Percentiles rank a stretch among this genome's conserved stretches.
Conservation (phyloP, 495 filamentous ascomycete genomes). For the Hyaloscypha finlandica region DNA sequence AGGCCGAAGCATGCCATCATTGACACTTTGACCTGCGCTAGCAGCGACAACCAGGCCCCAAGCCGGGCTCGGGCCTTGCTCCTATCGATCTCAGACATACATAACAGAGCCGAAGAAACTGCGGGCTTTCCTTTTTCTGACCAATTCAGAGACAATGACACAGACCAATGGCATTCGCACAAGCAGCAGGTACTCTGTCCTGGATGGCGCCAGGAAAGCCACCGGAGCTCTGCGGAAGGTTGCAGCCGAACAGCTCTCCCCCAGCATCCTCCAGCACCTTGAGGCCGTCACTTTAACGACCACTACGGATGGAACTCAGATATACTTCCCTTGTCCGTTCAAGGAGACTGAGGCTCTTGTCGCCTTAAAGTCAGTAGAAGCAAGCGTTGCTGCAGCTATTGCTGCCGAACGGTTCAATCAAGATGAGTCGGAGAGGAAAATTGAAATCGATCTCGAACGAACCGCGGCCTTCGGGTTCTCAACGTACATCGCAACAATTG, state of each 20-base stretch:
- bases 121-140: background rate
- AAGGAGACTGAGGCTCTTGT: constrained; percentile 70
- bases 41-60: no score
- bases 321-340: constrained; percentile 63
- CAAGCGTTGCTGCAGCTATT: constrained; percentile 64
- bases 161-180: constrained; percentile 13
- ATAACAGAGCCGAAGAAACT: background rate
- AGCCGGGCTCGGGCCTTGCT: background rate
- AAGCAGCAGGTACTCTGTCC: constrained; percentile 22
- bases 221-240: constrained; percentile 11
- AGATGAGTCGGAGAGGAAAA: constrained; percentile 38
- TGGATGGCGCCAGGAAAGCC: constrained; percentile 23
- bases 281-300: constrained; percentile 34
- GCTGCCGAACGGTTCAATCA: constrained; percentile 56
- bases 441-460: constrained; percentile 63
- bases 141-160: background rate
- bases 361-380: constrained; percentile 71
- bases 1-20: background rate
- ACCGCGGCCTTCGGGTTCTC: constrained; percentile 70
- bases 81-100: background rate
- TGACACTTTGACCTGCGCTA: background rate
- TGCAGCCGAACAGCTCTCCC: constrained; percentile 34
- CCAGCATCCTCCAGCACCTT: constrained; percentile 33
- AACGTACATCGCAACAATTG: constrained; percentile 70
- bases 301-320: constrained; percentile 30